Evolutionary conservation across 495 filamentous ascomycete species (phyloP).

Genomic region (Hypoxylon crocopeplum): DNA sequence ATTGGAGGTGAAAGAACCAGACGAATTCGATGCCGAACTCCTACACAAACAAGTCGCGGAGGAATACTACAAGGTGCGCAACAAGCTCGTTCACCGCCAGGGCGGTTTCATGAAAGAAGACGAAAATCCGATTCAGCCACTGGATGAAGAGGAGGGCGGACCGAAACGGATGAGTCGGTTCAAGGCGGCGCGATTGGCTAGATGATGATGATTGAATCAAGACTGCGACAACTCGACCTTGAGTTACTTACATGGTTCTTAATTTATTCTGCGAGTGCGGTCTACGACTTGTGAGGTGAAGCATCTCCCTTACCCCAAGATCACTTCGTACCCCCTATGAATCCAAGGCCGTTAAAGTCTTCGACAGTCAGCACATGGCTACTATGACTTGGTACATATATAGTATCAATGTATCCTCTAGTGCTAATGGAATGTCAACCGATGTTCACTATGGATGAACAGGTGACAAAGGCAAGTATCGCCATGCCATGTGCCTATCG

Average conservation of each 20-base stretch:
- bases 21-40: constrained; percentile 76
- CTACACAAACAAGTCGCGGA: constrained; percentile 77
- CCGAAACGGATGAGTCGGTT: constrained; percentile 83
- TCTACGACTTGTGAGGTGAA: no score
- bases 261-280: neutral
- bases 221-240: constrained; percentile 12
- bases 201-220: constrained; percentile 29
- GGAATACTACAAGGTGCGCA: constrained; percentile 82
- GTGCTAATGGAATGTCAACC: neutral
- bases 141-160: constrained; percentile 72
- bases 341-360: neutral
- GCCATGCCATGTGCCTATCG: constrained; percentile 5
- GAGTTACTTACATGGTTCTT: constrained; percentile 2
- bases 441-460: neutral
- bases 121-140: constrained; percentile 64
- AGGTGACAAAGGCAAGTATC: constrained; percentile 6
- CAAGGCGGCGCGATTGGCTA: constrained; percentile 78
- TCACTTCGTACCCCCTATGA: neutral
- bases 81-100: constrained; percentile 77
- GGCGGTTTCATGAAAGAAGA: constrained; percentile 74
- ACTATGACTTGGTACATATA: constrained; percentile 14
- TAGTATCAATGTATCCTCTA: constrained; percentile 28
- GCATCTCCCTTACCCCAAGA: neutral
- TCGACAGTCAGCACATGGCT: no score
- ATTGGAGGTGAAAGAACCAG: constrained; percentile 58